Percentiles rank a stretch among this genome's conserved stretches.
These are phyloP conservation scores for Pneumocystis canis DNA, from an alignment of 1,139 yeast genomes.

Conservation along the genomic window DNA sequence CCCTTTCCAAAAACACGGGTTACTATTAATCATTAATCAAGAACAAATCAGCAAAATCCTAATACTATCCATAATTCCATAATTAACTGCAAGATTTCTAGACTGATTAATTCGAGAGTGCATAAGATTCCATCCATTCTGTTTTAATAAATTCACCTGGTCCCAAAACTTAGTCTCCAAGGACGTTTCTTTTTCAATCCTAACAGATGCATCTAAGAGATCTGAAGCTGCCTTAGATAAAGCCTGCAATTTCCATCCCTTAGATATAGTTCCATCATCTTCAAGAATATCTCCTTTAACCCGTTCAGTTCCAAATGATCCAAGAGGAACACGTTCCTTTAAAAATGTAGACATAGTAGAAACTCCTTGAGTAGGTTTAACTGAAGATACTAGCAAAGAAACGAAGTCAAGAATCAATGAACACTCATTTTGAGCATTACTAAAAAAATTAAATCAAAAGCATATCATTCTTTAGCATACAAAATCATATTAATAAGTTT, in stretches of 20 bases:
- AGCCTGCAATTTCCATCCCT: not conserved
- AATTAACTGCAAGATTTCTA: not conserved
- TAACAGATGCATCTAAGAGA: not conserved
- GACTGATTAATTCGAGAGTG: not conserved
- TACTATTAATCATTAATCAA: not conserved
- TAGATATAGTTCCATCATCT: not conserved
- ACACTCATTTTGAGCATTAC: constrained; percentile 70
- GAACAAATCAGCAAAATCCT: not conserved
- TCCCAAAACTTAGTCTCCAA: not conserved
- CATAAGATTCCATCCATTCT: not conserved
- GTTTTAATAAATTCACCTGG: not conserved
- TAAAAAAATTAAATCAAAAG: constrained; percentile 19
- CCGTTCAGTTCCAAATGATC: constrained; percentile 60
- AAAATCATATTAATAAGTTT: not conserved
- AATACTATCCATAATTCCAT: not conserved
- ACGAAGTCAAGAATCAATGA: constrained; percentile 78
- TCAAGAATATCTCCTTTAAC: constrained; percentile 19
- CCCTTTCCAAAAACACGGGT: not conserved
- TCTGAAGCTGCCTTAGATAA: not conserved
- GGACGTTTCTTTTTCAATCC: not conserved
- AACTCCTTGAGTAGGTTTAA: constrained; percentile 70
- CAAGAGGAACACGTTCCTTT: constrained; percentile 60
- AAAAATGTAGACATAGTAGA: constrained; percentile 83
- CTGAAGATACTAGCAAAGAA: constrained; percentile 65
- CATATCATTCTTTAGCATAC: not conserved